These are phyloP conservation scores for Harringtonia lauricola DNA, from an alignment of 2,329 filamentous ascomycete genomes.

Conservation along the genomic window DNA sequence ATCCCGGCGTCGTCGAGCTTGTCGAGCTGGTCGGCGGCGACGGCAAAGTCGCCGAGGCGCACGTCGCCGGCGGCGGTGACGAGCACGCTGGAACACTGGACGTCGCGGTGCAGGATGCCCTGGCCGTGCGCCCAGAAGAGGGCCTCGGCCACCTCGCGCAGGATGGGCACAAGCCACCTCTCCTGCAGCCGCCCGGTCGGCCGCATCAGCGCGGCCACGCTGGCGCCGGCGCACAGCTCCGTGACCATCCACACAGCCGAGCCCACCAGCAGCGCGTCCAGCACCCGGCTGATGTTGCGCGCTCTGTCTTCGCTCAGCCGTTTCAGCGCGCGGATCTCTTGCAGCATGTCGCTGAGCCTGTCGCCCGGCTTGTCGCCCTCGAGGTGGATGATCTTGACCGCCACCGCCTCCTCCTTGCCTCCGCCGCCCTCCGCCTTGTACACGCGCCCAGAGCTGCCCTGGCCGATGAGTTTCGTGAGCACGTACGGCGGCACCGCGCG, in stretches of 20 bases:
- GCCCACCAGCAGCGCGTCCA: conserved; percentile 67
- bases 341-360: conserved; percentile 58
- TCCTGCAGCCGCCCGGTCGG: conserved; percentile 59
- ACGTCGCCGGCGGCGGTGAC: conserved; percentile 67
- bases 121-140: conserved; percentile 57
- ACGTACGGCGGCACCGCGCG: conserved; percentile 48
- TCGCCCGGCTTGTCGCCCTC: conserved; percentile 47
- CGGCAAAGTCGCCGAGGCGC: conserved; percentile 77
- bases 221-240: conserved; percentile 77
- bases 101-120: conserved; percentile 60
- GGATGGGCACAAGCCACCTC: conserved; percentile 38
- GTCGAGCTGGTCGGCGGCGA: conserved; percentile 62
- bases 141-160: conserved; percentile 55
- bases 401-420: conserved; percentile 37
- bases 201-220: conserved; percentile 62
- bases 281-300: conserved; percentile 70
- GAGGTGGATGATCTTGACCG: conserved; percentile 74
- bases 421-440: conserved; percentile 42
- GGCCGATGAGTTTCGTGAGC: conserved; percentile 56
- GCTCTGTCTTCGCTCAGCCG: conserved; percentile 64
- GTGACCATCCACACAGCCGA: conserved; percentile 82
- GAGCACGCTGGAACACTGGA: conserved; percentile 70
- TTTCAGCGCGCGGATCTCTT: conserved; percentile 59
- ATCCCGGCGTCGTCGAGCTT: conserved; percentile 67
- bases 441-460: conserved; percentile 56